A percentile compares a stretch with the other conserved stretches of the same genome.
Evolutionary conservation across 352 stramenopile species (phyloP).

Genomic region (Globisporangium orthogonon): DNA sequence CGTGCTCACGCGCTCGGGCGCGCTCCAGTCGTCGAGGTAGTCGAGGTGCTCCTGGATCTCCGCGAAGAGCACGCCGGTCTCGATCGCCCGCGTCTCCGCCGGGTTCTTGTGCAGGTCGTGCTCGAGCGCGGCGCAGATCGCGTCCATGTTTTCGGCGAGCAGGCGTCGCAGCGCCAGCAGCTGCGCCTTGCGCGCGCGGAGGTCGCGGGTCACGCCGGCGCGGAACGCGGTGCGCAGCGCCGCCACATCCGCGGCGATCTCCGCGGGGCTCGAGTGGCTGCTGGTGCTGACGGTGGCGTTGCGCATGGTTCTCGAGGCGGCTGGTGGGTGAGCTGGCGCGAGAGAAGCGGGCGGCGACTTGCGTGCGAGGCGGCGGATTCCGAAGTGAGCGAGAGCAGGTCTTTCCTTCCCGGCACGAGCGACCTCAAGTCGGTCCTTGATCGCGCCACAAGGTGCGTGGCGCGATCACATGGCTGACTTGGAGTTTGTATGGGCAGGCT

Average conservation of each 20-base stretch:
- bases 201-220: constrained; percentile 34
- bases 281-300: too few species aligned
- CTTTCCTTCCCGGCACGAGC: too few species aligned
- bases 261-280: constrained; percentile 13
- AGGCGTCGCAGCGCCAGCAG: constrained; percentile 39
- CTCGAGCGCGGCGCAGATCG: constrained; percentile 45
- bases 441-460: too few species aligned
- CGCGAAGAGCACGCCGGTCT: constrained; percentile 35
- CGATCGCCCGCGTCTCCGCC: constrained; percentile 53
- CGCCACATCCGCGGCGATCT: constrained; percentile 36
- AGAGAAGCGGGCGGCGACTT: too few species aligned
- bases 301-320: too few species aligned
- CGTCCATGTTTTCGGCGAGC: constrained; percentile 35
- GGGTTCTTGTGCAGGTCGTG: constrained; percentile 64
- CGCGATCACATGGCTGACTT: too few species aligned
- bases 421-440: too few species aligned
- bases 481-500: too few species aligned
- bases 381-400: too few species aligned
- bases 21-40: constrained; percentile 48
- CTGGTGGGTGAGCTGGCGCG: too few species aligned
- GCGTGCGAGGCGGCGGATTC: too few species aligned
- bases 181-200: constrained; percentile 29
- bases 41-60: constrained; percentile 71
- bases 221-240: constrained; percentile 45
- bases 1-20: constrained; percentile 42